Percentiles rank a stretch among this genome's conserved stretches.
These are phyloP conservation scores for Saccharata proteae DNA, from an alignment of 2,329 filamentous ascomycete genomes.

Conservation along the genomic window DNA sequence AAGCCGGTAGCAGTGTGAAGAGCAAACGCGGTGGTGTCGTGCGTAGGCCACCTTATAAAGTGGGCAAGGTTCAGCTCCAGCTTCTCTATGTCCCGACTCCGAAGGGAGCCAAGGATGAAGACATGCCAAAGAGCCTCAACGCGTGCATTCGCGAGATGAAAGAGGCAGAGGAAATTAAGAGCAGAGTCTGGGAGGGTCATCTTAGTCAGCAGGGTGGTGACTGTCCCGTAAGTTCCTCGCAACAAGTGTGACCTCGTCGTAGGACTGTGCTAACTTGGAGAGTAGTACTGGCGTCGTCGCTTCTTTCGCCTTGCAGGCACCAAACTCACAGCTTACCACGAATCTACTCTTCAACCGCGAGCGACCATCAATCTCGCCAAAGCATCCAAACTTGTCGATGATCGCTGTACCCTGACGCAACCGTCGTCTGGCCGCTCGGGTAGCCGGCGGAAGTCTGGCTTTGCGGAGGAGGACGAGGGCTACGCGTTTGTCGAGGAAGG, in stretches of 20 bases:
- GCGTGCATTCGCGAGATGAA: slow-evolving; percentile 87
- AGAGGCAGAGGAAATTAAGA: slow-evolving; percentile 70
- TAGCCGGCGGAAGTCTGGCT: slow-evolving; percentile 79
- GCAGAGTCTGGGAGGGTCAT: slow-evolving; percentile 73
- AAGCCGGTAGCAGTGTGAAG: slow-evolving; percentile 74
- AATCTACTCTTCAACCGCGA: slow-evolving; percentile 86
- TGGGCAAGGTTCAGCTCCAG: slow-evolving; percentile 89
- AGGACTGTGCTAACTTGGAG: neutral
- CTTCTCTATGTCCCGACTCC: slow-evolving; percentile 90
- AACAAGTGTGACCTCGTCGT: neutral
- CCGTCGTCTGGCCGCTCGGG: slow-evolving; percentile 65
- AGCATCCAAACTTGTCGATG: slow-evolving; percentile 85
- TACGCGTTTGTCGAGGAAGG: slow-evolving; percentile 99
- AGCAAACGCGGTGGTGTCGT: slow-evolving; percentile 75
- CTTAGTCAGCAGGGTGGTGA: slow-evolving; percentile 96
- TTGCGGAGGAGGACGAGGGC: slow-evolving; percentile 95
- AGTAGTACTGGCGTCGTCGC: slow-evolving; percentile 87
- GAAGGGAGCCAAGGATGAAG: slow-evolving; percentile 73
- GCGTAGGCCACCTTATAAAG: slow-evolving; percentile 79
- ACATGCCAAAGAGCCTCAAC: slow-evolving; percentile 99
- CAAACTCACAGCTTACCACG: slow-evolving; percentile 90
- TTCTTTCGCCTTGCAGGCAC: slow-evolving; percentile 91
- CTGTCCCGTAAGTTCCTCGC: slow-evolving; percentile 64
- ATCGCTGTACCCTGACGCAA: slow-evolving; percentile 70
- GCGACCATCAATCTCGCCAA: slow-evolving; percentile 95